Conservation (phyloP, 805 yeast species). For the Candida saitoana region DNA sequence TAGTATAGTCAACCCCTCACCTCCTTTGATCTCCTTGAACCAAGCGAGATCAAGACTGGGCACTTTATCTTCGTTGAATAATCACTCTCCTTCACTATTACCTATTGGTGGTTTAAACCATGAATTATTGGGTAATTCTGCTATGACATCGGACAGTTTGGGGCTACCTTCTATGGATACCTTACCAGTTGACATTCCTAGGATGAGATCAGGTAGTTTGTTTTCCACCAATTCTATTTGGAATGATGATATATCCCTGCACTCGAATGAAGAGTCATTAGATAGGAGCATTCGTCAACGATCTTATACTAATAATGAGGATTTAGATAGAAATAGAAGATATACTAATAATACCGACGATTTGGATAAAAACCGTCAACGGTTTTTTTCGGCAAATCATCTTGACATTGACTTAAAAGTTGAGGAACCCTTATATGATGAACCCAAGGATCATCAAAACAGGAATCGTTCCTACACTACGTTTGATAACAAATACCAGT, state of each 20-base stretch:
- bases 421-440: neutral
- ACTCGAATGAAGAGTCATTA: neutral
- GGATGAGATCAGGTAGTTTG: conserved; percentile 57
- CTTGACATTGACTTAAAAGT: neutral
- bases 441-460: neutral
- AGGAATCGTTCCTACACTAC: conserved; percentile 54
- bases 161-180: conserved; percentile 6
- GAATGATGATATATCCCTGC: conserved; percentile 41
- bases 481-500: conserved; percentile 29
- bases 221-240: conserved; percentile 52
- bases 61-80: conserved; percentile 65
- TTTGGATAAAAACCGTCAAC: neutral
- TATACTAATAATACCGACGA: neutral
- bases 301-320: neutral
- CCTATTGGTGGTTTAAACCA: neutral
- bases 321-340: neutral
- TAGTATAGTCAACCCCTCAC: conserved; percentile 2
- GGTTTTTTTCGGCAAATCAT: neutral
- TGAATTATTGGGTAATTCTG: conserved; percentile 8
- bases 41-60: conserved; percentile 66
- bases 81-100: conserved; percentile 9
- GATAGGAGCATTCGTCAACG: neutral
- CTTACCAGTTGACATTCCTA: conserved; percentile 21
- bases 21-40: conserved; percentile 3
- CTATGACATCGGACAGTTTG: conserved; percentile 12